These are phyloP conservation scores for Aspergillus quadrilineatus DNA, from an alignment of 2,329 filamentous ascomycete species.

Conservation along the genomic window DNA sequence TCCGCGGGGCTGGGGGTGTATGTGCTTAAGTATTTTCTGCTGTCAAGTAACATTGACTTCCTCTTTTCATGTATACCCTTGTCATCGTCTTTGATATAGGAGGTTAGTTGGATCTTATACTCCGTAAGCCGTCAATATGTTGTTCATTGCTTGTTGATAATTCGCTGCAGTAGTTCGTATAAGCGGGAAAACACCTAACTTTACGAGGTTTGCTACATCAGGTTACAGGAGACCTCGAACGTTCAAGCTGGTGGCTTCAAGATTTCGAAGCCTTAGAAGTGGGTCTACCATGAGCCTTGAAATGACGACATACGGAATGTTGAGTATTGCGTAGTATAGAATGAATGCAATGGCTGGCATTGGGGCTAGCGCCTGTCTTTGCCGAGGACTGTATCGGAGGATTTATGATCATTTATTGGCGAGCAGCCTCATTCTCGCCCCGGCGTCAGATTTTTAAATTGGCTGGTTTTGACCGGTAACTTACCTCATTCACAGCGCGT, in stretches of 20 bases:
- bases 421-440: slow-evolving; percentile 2
- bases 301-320: background rate
- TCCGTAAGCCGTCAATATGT: background rate
- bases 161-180: background rate
- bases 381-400: background rate
- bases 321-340: background rate
- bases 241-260: no score
- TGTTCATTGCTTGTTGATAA: background rate
- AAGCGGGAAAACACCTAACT: background rate
- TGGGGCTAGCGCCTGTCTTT: background rate
- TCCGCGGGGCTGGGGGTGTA: slow-evolving; percentile 17
- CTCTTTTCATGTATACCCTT: slow-evolving; percentile 13
- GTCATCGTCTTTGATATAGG: background rate
- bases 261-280: background rate
- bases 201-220: background rate
- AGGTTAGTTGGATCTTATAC: background rate
- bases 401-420: background rate
- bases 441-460: slow-evolving; percentile 3
- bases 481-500: slow-evolving; percentile 7
- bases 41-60: slow-evolving; percentile 22
- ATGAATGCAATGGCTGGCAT: background rate
- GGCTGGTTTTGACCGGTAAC: slow-evolving; percentile 2
- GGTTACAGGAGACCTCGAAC: background rate
- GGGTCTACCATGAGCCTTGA: background rate
- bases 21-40: slow-evolving; percentile 26